phyloP scores from a whole-genome alignment of 2,329 filamentous ascomycete genomes.

The Arthrobotrys sinensis region DNA sequence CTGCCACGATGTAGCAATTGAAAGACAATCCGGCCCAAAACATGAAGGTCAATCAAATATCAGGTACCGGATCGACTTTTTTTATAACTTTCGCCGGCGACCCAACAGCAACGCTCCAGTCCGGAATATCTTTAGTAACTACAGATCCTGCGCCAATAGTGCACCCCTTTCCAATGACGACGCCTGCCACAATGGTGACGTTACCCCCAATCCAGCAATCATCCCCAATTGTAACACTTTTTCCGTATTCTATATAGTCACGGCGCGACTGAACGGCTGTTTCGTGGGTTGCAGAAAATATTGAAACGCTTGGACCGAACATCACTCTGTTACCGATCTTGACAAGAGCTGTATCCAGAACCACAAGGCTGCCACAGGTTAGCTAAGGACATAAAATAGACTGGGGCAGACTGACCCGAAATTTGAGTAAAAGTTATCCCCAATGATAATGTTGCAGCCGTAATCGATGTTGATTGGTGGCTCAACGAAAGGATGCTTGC shows the following conservation, averaged over 20 bases:
- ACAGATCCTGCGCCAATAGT: constrained; percentile 86
- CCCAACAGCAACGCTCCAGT: constrained; percentile 76
- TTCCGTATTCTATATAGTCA: constrained; percentile 81
- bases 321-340: constrained; percentile 83
- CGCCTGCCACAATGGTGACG: constrained; percentile 79
- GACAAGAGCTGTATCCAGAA: constrained; percentile 43
- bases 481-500: constrained; percentile 74
- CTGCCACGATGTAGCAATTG: too few species aligned
- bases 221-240: constrained; percentile 81
- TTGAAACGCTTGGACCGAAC: constrained; percentile 82
- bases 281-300: constrained; percentile 84
- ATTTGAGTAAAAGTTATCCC: constrained; percentile 77
- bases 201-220: constrained; percentile 86
- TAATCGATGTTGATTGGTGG: constrained; percentile 77
- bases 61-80: constrained; percentile 66
- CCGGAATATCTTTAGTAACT: constrained; percentile 81
- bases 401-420: constrained; percentile 68
- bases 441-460: constrained; percentile 76
- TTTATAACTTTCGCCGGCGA: constrained; percentile 77
- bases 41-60: constrained; percentile 18
- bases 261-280: constrained; percentile 81
- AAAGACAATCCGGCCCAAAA: too few species aligned
- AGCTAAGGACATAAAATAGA: background rate
- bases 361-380: constrained; percentile 71
- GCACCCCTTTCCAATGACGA: constrained; percentile 81